Conservation (phyloP, 2,329 filamentous ascomycete genomes). For the Colletotrichum somersetense region DNA sequence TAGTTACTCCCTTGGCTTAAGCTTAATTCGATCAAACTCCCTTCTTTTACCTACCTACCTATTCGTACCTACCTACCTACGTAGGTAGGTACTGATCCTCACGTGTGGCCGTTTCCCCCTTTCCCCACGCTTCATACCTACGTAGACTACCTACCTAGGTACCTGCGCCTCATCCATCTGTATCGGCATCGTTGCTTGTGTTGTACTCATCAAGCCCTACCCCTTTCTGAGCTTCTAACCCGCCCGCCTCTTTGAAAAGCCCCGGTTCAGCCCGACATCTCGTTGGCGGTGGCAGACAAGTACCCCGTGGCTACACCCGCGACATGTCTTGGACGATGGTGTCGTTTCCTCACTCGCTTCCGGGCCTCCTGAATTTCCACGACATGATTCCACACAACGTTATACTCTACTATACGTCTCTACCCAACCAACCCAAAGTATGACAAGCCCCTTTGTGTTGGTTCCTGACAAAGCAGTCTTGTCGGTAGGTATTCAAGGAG, state of each 20-base stretch:
- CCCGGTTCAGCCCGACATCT: not conserved
- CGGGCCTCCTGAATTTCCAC: not conserved
- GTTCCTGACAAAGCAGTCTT: not conserved
- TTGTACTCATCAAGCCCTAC: not conserved
- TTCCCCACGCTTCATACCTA: not conserved
- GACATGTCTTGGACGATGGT: not conserved
- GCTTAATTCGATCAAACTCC: not conserved
- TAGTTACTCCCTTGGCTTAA: not conserved
- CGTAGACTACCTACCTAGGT: too few species aligned
- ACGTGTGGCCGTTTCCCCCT: not conserved
- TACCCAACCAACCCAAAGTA: too few species aligned
- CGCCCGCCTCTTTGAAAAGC: not conserved
- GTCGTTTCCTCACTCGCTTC: not conserved
- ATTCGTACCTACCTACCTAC: too few species aligned
- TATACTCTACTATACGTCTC: not conserved
- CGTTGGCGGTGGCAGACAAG: not conserved
- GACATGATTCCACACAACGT: not conserved
- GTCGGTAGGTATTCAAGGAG: not conserved
- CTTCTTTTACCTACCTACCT: fast-evolving
- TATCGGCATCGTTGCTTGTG: not conserved
- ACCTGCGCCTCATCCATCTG: too few species aligned
- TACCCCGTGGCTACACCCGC: not conserved
- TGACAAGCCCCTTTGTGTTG: not conserved
- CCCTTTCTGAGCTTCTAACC: not conserved
- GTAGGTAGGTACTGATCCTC: too few species aligned